Base-by-base conservation (phyloP, 1,284 basidiomycete species). In the Microbotryomycetes sp. region DNA sequence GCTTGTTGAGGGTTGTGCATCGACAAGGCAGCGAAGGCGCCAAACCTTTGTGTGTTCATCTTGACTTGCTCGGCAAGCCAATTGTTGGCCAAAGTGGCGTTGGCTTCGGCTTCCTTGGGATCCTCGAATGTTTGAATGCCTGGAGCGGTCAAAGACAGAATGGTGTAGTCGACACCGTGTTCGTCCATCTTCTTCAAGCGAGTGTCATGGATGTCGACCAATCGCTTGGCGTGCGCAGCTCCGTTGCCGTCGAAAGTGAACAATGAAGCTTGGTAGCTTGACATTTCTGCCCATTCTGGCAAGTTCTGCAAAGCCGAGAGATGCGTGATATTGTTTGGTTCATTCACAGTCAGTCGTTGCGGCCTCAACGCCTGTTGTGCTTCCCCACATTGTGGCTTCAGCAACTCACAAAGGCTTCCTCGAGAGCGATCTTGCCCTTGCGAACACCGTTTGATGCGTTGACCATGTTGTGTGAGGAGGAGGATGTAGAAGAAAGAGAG, bases 1-100 rank as follows among this genome's bases (percentile, higher is more conserved):
- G 74, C 74, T 51, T 74, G 72, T 56, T 72, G 59, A 32, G 74
- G 68, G 60, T 75, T 71, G 67, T 75, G 74, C 74, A 75, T 75
- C 49, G 70, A 72, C 32, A 75, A 68, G 16, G 72, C 71, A 31
- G 74, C 74, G 32, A 75, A n/a, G n/a, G n/a, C n/a, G 74, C 25
- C 74, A 67, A 75, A 73, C 12, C 73, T 72, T 64, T 73, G 70
- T 16, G 54, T 58, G 60, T 72, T 72, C 52, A 64, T 57, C 47
- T 70, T 65, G 59, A 74, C 72, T 62, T 74, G 67, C 51, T 65
- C 52, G 45, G 71, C 62, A 28, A 72, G 65, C 69, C 69, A 72
- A 56, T 72, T 65, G 58, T 72, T 71, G 62, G 71, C 69, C 48
- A 68, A 68, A 9, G 54, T 59, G 29, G 70, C 71, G 23, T 67